Evolutionary conservation across 1,284 basidiomycete genomes (phyloP).

Genomic region (Vanrija sp.): DNA sequence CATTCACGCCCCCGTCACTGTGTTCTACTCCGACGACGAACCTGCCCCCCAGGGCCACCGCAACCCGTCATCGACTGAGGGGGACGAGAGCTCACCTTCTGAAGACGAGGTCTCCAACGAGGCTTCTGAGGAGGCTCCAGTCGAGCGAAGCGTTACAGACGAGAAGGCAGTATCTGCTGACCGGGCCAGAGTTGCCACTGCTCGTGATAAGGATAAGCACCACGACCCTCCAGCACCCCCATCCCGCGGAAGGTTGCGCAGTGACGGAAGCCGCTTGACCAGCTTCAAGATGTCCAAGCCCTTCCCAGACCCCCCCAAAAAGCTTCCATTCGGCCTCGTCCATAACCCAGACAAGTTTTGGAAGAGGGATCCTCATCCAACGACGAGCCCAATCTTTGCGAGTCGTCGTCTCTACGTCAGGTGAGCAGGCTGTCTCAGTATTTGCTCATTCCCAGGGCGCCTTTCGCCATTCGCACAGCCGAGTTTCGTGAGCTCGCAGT

Average conservation of each 20-base stretch:
- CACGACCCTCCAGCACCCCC: too few relatives aligned
- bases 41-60: background rate
- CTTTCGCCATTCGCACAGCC: constrained; percentile 21
- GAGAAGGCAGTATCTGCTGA: too few relatives aligned
- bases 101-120: background rate
- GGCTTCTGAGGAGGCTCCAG: background rate
- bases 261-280: too few relatives aligned
- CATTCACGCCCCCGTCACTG: background rate
- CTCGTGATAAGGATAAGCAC: too few relatives aligned
- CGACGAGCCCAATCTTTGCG: constrained; percentile 47
- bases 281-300: too few relatives aligned
- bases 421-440: constrained; percentile 14
- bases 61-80: too few relatives aligned
- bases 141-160: too few relatives aligned
- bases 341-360: constrained; percentile 67
- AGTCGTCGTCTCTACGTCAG: constrained; percentile 22
- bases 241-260: too few relatives aligned
- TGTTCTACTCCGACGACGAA: constrained; percentile 17
- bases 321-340: too few relatives aligned
- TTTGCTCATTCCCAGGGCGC: constrained; percentile 17
- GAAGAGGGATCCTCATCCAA: constrained; percentile 77
- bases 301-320: too few relatives aligned
- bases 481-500: constrained; percentile 10
- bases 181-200: too few relatives aligned
- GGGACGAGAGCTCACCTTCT: background rate